Evolutionary conservation across 75 land plant genomes (phyloP), one percentile per base, ranked within the genome.

Genomic region (Selaginella moellendorffii): DNA sequence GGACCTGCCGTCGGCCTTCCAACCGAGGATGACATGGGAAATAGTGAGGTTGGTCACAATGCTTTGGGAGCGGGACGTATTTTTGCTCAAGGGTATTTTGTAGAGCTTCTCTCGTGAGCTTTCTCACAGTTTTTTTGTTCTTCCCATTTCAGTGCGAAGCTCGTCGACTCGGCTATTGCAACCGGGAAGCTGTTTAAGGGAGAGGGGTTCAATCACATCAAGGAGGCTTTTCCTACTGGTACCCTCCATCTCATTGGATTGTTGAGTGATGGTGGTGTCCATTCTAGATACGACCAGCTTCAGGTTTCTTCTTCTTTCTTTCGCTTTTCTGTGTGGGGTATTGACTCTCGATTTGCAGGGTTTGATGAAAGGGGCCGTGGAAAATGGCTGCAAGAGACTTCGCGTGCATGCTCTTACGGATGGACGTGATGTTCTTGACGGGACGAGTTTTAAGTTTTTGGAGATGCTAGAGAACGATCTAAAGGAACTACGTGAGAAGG

Each of bases 241-340:
- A 71, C 74, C 0, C 63, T 65, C 19, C 74, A 71, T 66, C 64
- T 71, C 53, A 66, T 71, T 31, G 74, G 74, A 9, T 65, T 71
- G 20, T 27, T 71, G n/a, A 71, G 74, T 31, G 74, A 71, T 67
- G 74, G 74, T 24, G 74, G 74, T 17, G 74, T 71, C 29, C 74
- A 71, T 21, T 66, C 74, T 1, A 20, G 74, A 21, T 66, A 68
- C 31, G 69, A 71, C 31, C 74, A 71, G 63, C 62, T 71, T 1
- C 28, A 52, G n/a, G 74, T 59, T 1, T 14, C 10, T 36, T 5
- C 14, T 5, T 5, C 14, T 21, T 56, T 21, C 5, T 56, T 8
- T 8, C 21, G 59, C 5, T n/a, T 21, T 19, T 8, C n/a, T 56
- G 9, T 19, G n/a, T 9, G 5, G 5, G 9, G 5, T 9, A 25